phyloP scores from a whole-genome alignment of 352 stramenopile genomes.

The Elongisporangium undulatum region DNA sequence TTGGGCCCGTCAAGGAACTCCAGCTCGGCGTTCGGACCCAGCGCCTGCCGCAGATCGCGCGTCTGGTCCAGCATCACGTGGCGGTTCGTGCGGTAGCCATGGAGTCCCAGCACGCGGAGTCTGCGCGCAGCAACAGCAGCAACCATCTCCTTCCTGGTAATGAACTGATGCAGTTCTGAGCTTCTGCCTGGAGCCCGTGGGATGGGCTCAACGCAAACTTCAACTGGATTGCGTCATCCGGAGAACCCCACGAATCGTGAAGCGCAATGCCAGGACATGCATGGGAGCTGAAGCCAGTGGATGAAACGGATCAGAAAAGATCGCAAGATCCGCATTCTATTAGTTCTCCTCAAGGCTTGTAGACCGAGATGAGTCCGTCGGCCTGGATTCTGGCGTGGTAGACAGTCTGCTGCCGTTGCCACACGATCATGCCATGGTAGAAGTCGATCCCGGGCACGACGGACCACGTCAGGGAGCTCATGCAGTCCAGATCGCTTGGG shows the following conservation, averaged over 20 bases:
- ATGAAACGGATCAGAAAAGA: no score
- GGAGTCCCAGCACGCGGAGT: slow-evolving; percentile 46
- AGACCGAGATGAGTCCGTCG: neutral
- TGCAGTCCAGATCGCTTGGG: neutral
- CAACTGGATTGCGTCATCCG: neutral
- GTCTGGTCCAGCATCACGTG: slow-evolving; percentile 51
- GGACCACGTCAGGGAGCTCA: neutral
- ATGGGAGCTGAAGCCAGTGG: no score
- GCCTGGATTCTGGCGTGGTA: neutral
- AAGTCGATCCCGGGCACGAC: neutral
- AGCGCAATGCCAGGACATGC: no score
- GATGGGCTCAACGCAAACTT: neutral
- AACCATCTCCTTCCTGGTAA: slow-evolving; percentile 1
- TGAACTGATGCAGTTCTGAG: neutral
- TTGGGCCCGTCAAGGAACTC: slow-evolving; percentile 36
- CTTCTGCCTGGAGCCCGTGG: no score
- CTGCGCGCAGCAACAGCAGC: slow-evolving; percentile 3
- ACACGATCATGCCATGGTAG: neutral
- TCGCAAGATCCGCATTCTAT: no score
- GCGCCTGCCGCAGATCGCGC: slow-evolving; percentile 21
- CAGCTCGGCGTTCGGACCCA: slow-evolving; percentile 37
- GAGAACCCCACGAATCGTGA: no score
- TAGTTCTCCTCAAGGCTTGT: neutral
- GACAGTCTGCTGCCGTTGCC: neutral
- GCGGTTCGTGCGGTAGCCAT: slow-evolving; percentile 49